phyloP scores from a whole-genome alignment of 345 rosid species.

The Lumnitzera racemosa region DNA sequence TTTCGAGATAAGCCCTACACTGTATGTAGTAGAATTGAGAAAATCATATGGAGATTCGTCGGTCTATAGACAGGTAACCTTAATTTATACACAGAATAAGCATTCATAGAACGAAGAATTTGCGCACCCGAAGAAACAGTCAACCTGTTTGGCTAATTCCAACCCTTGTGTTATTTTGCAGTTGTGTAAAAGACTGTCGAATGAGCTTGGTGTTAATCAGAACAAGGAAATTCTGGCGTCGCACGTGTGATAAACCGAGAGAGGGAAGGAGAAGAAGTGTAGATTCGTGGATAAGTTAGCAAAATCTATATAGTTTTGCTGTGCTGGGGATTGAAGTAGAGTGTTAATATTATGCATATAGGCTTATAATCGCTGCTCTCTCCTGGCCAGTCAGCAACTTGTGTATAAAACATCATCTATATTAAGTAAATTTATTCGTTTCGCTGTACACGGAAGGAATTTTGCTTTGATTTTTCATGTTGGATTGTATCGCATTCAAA shows the following conservation, averaged over 20 bases:
- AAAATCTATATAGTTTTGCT: background rate
- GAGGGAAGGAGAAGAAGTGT: background rate
- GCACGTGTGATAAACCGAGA: constrained; percentile 12
- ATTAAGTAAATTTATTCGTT: too few species aligned
- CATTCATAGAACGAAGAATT: background rate
- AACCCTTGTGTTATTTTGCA: constrained; percentile 27
- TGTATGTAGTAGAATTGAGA: constrained; percentile 76
- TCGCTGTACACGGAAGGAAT: too few species aligned
- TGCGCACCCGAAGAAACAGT: background rate
- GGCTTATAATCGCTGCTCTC: too few species aligned
- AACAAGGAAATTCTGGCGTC: constrained; percentile 22
- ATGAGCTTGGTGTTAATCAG: constrained; percentile 53
- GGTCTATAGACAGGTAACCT: constrained; percentile 69
- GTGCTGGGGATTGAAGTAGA: too few species aligned
- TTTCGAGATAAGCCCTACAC: constrained; percentile 70
- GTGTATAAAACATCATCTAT: too few species aligned
- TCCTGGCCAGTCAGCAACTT: too few species aligned
- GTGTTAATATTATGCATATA: too few species aligned
- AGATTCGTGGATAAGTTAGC: background rate
- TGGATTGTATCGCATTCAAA: too few species aligned
- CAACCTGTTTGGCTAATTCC: background rate
- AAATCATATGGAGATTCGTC: constrained; percentile 76
- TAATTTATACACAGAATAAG: background rate
- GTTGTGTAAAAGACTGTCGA: constrained; percentile 66
- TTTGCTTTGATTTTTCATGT: too few species aligned